phyloP scores from a whole-genome alignment of 345 rosid genomes.

The Diplotaxis tenuifolia region DNA sequence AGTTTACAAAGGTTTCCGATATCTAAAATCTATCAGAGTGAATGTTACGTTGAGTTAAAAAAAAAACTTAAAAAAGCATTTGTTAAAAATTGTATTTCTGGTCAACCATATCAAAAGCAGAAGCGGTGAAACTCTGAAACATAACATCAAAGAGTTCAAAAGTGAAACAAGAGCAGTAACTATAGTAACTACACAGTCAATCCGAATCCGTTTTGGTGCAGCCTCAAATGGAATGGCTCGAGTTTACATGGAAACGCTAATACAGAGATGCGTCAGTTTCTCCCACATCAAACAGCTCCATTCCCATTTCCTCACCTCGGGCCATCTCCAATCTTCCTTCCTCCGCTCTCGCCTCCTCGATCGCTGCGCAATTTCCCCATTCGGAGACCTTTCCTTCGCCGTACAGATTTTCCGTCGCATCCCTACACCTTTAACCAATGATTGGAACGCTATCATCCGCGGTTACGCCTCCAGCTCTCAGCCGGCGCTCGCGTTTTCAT shows the following conservation, averaged over 20 bases:
- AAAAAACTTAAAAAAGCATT: too few relatives aligned
- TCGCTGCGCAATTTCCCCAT: conserved; percentile 57
- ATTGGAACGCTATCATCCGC: conserved; percentile 84
- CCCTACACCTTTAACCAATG: conserved; percentile 64
- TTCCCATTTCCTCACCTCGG: conserved; percentile 56
- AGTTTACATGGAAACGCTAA: conserved; percentile 42
- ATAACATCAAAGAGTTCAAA: background rate
- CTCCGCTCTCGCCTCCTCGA: conserved; percentile 77
- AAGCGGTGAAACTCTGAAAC: too few relatives aligned
- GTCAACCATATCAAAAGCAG: too few relatives aligned
- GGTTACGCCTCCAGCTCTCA: conserved; percentile 55
- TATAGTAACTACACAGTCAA: too few relatives aligned
- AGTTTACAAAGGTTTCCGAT: too few relatives aligned
- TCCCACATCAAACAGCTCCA: conserved; percentile 68
- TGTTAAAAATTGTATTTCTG: too few relatives aligned
- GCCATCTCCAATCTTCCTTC: conserved; percentile 45
- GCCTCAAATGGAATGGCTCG: conserved; percentile 36
- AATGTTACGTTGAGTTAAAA: too few relatives aligned
- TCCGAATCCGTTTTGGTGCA: background rate
- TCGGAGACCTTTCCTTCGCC: conserved; percentile 60
- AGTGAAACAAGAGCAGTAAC: too few relatives aligned
- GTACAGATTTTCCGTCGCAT: conserved; percentile 46
- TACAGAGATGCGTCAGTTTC: conserved; percentile 45
- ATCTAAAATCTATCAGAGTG: too few relatives aligned
- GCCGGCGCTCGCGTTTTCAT: conserved; percentile 53